phyloP scores from a whole-genome alignment of 2,329 filamentous ascomycete genomes.

The Microdochium bolleyi region DNA sequence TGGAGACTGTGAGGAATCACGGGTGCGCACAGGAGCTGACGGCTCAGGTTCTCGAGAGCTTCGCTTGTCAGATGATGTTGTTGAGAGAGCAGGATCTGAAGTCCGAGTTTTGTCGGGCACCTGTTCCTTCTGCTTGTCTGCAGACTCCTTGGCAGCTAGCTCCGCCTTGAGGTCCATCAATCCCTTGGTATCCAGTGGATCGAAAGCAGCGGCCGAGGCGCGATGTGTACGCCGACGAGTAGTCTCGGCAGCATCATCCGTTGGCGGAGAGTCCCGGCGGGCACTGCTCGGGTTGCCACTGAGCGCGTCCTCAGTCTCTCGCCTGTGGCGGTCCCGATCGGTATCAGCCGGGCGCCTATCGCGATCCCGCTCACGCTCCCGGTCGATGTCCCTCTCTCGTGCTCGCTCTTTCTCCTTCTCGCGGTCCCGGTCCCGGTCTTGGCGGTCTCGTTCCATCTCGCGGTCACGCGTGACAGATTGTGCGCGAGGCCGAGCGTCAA shows the following conservation, averaged over 20 bases:
- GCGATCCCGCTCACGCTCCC: slow-evolving; percentile 8
- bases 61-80: not conserved
- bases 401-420: slow-evolving; percentile 10
- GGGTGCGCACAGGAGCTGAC: not conserved
- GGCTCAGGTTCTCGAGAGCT: slow-evolving; percentile 3
- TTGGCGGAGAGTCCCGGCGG: slow-evolving; percentile 29
- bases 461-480: slow-evolving; percentile 7
- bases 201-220: slow-evolving; percentile 31
- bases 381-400: slow-evolving; percentile 6
- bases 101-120: slow-evolving; percentile 6
- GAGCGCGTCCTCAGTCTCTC: slow-evolving; percentile 29
- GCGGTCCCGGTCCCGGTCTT: slow-evolving; percentile 8
- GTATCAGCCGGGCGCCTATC: not conserved
- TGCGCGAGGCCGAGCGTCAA: slow-evolving; percentile 8
- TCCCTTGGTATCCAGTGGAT: slow-evolving; percentile 44
- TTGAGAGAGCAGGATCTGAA: not conserved
- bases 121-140: slow-evolving; percentile 16
- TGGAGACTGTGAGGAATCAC: slow-evolving; percentile 5
- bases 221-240: slow-evolving; percentile 27
- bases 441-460: slow-evolving; percentile 5
- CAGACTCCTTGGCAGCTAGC: slow-evolving; percentile 32
- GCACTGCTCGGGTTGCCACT: slow-evolving; percentile 11
- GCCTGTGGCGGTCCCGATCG: slow-evolving; percentile 17
- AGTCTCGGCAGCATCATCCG: slow-evolving; percentile 28
- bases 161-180: slow-evolving; percentile 42